A percentile compares a stretch with the other conserved stretches of the same genome.
Conservation (phyloP, 1,139 yeast genomes). For the Trichomonascaceae sp. region DNA sequence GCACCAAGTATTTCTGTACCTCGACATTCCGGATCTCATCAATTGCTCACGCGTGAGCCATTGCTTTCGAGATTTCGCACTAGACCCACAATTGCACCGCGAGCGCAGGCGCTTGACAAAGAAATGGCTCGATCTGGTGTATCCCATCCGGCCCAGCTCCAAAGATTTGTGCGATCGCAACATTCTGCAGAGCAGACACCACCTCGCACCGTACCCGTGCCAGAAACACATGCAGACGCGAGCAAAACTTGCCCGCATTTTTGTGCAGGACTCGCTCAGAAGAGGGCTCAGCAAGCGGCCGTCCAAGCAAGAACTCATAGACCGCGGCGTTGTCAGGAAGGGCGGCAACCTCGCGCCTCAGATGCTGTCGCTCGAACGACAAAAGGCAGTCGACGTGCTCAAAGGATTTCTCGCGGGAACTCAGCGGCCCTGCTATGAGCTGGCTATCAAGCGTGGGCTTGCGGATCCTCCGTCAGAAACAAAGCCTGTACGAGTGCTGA, state of each 20-base stretch:
- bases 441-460: conserved; percentile 13
- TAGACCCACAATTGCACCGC: conserved; percentile 14
- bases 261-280: conserved; percentile 14
- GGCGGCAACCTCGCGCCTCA: conserved; percentile 14
- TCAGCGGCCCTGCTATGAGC: conserved; percentile 14
- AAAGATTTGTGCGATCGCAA: conserved; percentile 15
- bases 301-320: conserved; percentile 13
- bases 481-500: conserved; percentile 14
- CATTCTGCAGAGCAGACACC: conserved; percentile 14
- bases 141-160: conserved; percentile 14
- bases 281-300: conserved; percentile 16
- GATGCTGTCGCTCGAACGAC: conserved; percentile 13
- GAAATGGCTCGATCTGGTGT: conserved; percentile 12
- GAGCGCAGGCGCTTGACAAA: conserved; percentile 12
- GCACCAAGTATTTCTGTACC: conserved; percentile 11
- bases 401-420: conserved; percentile 12
- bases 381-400: conserved; percentile 13
- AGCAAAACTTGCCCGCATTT: conserved; percentile 13
- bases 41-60: conserved; percentile 12
- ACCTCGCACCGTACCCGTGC: conserved; percentile 16
- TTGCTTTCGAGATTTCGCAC: conserved; percentile 15
- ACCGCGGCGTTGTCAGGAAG: conserved; percentile 13
- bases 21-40: conserved; percentile 19
- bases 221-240: conserved; percentile 14
- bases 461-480: conserved; percentile 6